phyloP scores from a whole-genome alignment of 2,329 filamentous ascomycete genomes.

The Trichophyton benhamiae region DNA sequence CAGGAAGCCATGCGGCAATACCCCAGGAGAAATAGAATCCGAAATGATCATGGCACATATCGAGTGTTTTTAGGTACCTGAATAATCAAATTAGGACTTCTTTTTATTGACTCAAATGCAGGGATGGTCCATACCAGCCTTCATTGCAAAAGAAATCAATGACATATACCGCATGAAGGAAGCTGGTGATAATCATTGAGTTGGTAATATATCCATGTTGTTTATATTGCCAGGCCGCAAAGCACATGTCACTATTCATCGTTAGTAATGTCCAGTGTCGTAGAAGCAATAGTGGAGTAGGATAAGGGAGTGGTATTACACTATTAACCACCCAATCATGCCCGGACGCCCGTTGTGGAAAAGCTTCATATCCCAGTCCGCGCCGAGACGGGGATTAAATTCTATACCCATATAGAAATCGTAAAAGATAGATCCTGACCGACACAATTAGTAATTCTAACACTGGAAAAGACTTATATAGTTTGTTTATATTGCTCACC shows the following conservation, averaged over 20 bases:
- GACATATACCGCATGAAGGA: slow-evolving; percentile 36
- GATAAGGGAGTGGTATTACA: slow-evolving; percentile 21
- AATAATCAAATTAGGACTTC: not conserved
- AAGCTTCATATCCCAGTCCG: slow-evolving; percentile 36
- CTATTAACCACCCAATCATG: slow-evolving; percentile 38
- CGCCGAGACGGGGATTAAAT: slow-evolving; percentile 34
- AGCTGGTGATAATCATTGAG: slow-evolving; percentile 33
- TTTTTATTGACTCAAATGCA: not conserved
- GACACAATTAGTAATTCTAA: not conserved
- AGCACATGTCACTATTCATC: slow-evolving; percentile 26
- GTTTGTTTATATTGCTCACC: slow-evolving; percentile 3
- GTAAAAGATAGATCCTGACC: slow-evolving; percentile 25
- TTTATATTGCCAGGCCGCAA: slow-evolving; percentile 33
- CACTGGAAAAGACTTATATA: not conserved
- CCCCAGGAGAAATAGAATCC: slow-evolving; percentile 37
- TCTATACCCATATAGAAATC: slow-evolving; percentile 40
- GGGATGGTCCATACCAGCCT: slow-evolving; percentile 25
- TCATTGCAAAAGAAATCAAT: slow-evolving; percentile 41
- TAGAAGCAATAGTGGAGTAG: slow-evolving; percentile 7
- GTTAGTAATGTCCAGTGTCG: not conserved
- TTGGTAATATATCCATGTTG: slow-evolving; percentile 30
- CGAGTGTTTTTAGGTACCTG: slow-evolving; percentile 33
- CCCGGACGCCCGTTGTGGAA: slow-evolving; percentile 39
- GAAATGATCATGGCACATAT: slow-evolving; percentile 35
- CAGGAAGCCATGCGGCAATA: slow-evolving; percentile 35